Percentiles rank a stretch among this genome's conserved stretches.
Evolutionary conservation across 192 early-diverging fungal genomes (phyloP).

Genomic region (Allomyces arbusculus): DNA sequence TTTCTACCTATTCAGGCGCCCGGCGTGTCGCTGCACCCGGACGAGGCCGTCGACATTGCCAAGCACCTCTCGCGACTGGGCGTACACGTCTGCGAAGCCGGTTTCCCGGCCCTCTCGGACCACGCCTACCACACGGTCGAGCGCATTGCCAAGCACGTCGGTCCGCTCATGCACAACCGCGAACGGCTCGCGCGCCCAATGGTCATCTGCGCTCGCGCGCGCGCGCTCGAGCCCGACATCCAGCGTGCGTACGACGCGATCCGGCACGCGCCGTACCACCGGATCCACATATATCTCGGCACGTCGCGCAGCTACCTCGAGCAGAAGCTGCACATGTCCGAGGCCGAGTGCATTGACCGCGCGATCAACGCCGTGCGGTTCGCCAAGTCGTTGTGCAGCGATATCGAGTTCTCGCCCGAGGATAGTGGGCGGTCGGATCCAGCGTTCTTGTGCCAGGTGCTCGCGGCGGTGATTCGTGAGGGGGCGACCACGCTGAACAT

Average conservation of each 20-base stretch:
- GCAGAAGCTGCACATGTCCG: constrained; percentile 27
- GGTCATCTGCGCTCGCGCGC: constrained; percentile 29
- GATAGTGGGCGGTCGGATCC: constrained; percentile 30
- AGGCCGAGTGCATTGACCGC: constrained; percentile 24
- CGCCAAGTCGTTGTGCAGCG: constrained; percentile 19
- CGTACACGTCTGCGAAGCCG: constrained; percentile 35
- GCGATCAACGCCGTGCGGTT: constrained; percentile 24
- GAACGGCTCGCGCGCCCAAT: constrained; percentile 15
- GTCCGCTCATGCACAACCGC: constrained; percentile 16
- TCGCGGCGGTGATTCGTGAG: constrained; percentile 19
- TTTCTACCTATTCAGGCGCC: constrained; percentile 18
- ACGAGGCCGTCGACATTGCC: constrained; percentile 34
- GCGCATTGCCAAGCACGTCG: constrained; percentile 30
- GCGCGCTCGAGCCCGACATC: constrained; percentile 27
- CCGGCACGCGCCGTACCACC: constrained; percentile 20
- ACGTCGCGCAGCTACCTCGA: constrained; percentile 33
- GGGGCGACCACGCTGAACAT: constrained; percentile 36
- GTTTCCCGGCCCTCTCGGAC: constrained; percentile 28
- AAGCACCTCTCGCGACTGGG: constrained; percentile 28
- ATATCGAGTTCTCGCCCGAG: constrained; percentile 33
- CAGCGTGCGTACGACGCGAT: constrained; percentile 28
- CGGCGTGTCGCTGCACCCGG: constrained; percentile 26
- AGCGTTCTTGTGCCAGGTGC: constrained; percentile 22
- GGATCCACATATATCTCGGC: constrained; percentile 36
- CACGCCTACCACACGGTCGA: constrained; percentile 34